phyloP scores from a whole-genome alignment of 495 filamentous ascomycete genomes.

The Aspergillus sclerotiicarbonarius region DNA sequence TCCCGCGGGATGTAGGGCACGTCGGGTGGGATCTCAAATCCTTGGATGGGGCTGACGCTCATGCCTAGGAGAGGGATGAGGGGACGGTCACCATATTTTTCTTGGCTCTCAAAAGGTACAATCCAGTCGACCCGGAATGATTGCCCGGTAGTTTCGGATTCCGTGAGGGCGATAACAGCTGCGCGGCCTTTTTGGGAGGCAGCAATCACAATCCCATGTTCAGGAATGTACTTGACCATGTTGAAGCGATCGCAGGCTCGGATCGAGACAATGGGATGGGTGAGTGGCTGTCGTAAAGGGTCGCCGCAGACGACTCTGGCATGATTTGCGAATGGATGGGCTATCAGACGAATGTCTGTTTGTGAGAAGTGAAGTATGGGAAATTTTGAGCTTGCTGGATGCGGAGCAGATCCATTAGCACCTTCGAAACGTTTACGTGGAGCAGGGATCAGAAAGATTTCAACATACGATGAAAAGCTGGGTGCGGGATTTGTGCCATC shows the following conservation, averaged over 20 bases:
- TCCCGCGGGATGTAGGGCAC: constrained; percentile 35
- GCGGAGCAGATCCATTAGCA: constrained; percentile 16
- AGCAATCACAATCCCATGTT: constrained; percentile 71
- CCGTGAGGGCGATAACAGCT: constrained; percentile 69
- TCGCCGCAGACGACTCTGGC: constrained; percentile 46
- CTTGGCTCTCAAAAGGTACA: constrained; percentile 51
- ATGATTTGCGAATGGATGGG: constrained; percentile 42
- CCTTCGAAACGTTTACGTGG: background rate
- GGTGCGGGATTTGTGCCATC: constrained; percentile 11
- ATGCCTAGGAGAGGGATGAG: constrained; percentile 52
- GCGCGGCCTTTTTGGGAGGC: constrained; percentile 74
- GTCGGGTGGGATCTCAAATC: constrained; percentile 45
- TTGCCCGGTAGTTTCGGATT: constrained; percentile 32
- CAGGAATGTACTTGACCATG: constrained; percentile 72
- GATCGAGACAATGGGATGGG: constrained; percentile 37
- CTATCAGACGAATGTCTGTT: constrained; percentile 56
- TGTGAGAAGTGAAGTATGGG: constrained; percentile 60
- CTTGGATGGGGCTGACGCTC: constrained; percentile 61
- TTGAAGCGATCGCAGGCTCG: constrained; percentile 64
- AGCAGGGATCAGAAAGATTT: background rate
- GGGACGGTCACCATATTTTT: constrained; percentile 41
- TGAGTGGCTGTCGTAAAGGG: constrained; percentile 44
- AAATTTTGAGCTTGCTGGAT: constrained; percentile 28
- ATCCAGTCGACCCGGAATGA: constrained; percentile 57
- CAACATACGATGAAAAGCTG: constrained; percentile 22